Evolutionary conservation across 1,139 yeast genomes (phyloP).

Genomic region (Yamadazyma conglobata): DNA sequence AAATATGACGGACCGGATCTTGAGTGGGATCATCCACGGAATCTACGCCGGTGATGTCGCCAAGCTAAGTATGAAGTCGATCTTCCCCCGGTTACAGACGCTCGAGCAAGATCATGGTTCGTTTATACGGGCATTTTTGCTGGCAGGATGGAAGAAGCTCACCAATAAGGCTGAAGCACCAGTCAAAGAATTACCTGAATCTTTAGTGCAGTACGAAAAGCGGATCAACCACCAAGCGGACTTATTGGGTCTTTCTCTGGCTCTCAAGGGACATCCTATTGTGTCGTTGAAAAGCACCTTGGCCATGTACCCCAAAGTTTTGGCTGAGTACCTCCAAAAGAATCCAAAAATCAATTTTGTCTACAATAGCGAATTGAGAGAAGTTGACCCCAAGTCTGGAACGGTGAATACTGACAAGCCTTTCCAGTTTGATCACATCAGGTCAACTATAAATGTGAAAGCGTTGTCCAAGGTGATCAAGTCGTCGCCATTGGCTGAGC

Average conservation of each 20-base stretch:
- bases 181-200: constrained; percentile 13
- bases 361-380: constrained; percentile 20
- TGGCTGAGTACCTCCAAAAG: constrained; percentile 32
- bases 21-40: constrained; percentile 85
- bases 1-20: constrained; percentile 54
- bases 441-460: constrained; percentile 52
- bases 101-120: constrained; percentile 64
- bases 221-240: constrained; percentile 28
- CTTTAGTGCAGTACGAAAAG: constrained; percentile 27
- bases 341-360: constrained; percentile 41
- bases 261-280: constrained; percentile 49
- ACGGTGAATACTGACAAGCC: constrained; percentile 9
- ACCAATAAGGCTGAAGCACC: constrained; percentile 8
- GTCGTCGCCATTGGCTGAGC: constrained; percentile 9
- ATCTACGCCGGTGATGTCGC: constrained; percentile 84
- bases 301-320: constrained; percentile 44
- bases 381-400: constrained; percentile 19
- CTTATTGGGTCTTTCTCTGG: constrained; percentile 29
- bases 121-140: constrained; percentile 36
- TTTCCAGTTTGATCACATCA: constrained; percentile 46
- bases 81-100: constrained; percentile 49
- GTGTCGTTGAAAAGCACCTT: constrained; percentile 52
- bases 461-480: constrained; percentile 23
- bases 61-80: constrained; percentile 60
- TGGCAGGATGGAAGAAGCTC: constrained; percentile 11